Percentiles rank a stretch among this genome's conserved stretches.
phyloP scores from a whole-genome alignment of 345 rosid genomes.

The Citrus cavaleriei region DNA sequence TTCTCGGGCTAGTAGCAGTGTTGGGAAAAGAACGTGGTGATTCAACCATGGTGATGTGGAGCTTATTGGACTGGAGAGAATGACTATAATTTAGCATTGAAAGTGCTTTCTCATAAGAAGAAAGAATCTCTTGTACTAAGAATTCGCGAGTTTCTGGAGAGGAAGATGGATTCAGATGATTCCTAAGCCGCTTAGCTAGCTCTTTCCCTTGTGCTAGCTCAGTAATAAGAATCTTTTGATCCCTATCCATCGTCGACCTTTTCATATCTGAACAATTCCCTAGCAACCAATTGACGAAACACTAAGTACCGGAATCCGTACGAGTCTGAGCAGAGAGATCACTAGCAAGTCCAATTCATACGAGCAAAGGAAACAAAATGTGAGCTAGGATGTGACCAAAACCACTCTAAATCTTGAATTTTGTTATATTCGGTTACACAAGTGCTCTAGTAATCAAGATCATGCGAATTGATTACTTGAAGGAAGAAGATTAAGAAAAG shows the following conservation, averaged over 20 bases:
- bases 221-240: slow-evolving; percentile 32
- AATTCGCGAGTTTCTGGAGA: slow-evolving; percentile 32
- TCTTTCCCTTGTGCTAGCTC: slow-evolving; percentile 64
- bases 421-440: not conserved
- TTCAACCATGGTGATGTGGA: slow-evolving; percentile 3
- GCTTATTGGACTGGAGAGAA: slow-evolving; percentile 9
- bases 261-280: not conserved
- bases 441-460: no score
- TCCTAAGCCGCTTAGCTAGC: slow-evolving; percentile 46
- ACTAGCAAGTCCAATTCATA: not conserved
- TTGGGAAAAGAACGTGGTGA: slow-evolving; percentile 22
- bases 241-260: slow-evolving; percentile 22
- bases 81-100: slow-evolving; percentile 39
- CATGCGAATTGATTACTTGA: no score
- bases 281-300: no score
- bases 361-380: not conserved
- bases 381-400: not conserved
- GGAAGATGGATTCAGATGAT: slow-evolving; percentile 44
- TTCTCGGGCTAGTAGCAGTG: slow-evolving; percentile 16
- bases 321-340: no score
- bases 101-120: slow-evolving; percentile 66
- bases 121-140: slow-evolving; percentile 49
- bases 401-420: not conserved
- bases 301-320: no score
- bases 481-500: not conserved